Conservation (phyloP, 1,284 basidiomycete genomes). For the Irpex rosettiformis region DNA sequence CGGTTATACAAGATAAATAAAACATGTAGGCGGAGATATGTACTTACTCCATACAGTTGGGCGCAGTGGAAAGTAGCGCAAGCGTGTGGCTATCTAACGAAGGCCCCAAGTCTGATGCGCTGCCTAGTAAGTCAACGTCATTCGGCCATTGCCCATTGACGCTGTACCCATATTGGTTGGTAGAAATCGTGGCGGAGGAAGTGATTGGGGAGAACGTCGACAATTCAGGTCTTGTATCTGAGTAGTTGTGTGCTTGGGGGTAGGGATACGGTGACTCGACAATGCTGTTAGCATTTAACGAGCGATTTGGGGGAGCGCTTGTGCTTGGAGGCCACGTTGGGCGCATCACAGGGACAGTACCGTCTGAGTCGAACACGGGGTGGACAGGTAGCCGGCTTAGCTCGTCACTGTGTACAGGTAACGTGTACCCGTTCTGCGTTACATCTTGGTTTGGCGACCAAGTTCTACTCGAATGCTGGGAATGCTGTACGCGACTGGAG, state of each 20-base stretch:
- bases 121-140: neutral
- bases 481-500: neutral
- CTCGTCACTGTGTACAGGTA: constrained; percentile 10
- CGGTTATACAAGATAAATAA: neutral
- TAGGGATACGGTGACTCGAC: neutral
- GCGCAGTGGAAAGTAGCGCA: constrained; percentile 9
- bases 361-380: neutral
- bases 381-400: constrained; percentile 3
- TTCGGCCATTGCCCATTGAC: neutral
- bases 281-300: neutral
- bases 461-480: neutral
- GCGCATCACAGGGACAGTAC: neutral
- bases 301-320: neutral
- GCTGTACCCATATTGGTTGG: neutral
- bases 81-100: constrained; percentile 6
- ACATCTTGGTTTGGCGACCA: neutral
- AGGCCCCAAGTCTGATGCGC: neutral
- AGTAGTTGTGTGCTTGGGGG: neutral
- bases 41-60: constrained; percentile 6
- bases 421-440: neutral
- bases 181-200: neutral
- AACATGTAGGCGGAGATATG: neutral
- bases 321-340: neutral
- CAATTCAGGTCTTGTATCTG: neutral
- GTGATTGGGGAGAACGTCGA: neutral